phyloP scores from a whole-genome alignment of 768 basidiomycete genomes.

The Filobasidium floriforme region DNA sequence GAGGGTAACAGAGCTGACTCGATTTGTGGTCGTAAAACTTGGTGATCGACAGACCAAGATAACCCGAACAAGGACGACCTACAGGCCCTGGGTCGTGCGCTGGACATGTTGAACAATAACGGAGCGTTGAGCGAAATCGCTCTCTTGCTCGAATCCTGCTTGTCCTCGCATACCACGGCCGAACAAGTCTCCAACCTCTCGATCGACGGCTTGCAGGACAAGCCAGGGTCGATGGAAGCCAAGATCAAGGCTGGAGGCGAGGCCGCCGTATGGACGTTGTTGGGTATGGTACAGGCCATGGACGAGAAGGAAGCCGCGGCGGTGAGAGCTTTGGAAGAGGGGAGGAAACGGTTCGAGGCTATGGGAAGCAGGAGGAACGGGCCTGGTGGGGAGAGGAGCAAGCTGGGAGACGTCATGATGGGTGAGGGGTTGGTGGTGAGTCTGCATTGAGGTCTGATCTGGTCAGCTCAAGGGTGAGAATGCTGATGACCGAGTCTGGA shows the following conservation, averaged over 20 bases:
- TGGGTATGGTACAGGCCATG: constrained; percentile 70
- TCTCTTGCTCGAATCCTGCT: constrained; percentile 80
- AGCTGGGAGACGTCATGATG: constrained; percentile 36
- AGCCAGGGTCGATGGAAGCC: background rate
- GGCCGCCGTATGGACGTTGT: constrained; percentile 79
- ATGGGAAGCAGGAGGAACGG: constrained; percentile 7
- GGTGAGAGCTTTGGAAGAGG: constrained; percentile 47
- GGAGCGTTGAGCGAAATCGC: constrained; percentile 82
- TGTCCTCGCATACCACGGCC: constrained; percentile 41
- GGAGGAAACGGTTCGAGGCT: constrained; percentile 28
- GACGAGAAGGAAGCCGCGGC: constrained; percentile 49
- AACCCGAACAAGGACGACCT: constrained; percentile 56
- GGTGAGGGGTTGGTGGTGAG: constrained; percentile 27
- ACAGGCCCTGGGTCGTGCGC: constrained; percentile 14
- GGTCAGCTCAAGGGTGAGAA: background rate
- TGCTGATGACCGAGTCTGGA: background rate
- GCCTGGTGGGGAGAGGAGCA: constrained; percentile 19
- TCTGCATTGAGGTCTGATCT: background rate
- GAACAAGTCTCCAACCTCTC: constrained; percentile 2
- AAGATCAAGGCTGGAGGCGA: constrained; percentile 55
- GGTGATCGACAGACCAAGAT: constrained; percentile 52
- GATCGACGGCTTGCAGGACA: background rate
- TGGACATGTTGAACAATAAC: constrained; percentile 59
- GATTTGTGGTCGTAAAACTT: background rate
- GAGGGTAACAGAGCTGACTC: background rate